Conservation (phyloP, 805 yeast genomes). For the Kluyveromyces starmeri region DNA sequence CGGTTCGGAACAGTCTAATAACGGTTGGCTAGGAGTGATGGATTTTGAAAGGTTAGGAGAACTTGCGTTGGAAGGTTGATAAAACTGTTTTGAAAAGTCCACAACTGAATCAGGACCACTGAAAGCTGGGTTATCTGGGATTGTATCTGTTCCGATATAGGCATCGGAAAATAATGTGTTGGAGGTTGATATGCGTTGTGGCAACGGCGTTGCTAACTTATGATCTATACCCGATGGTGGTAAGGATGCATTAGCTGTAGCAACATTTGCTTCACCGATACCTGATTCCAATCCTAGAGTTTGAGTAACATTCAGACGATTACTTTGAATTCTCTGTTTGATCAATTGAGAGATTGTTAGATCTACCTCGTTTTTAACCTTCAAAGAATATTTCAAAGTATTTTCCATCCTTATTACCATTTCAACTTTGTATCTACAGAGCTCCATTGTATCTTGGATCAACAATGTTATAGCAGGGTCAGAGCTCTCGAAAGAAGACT, state of each 20-base stretch:
- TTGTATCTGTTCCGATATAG: conserved; percentile 33
- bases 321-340: conserved; percentile 50
- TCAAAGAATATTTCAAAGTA: conserved; percentile 63
- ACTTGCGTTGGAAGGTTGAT: conserved; percentile 9
- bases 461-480: conserved; percentile 58
- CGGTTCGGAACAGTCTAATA: no score
- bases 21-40: conserved; percentile 40
- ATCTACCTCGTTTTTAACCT: conserved; percentile 73
- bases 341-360: conserved; percentile 55
- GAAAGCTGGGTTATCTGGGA: conserved; percentile 27
- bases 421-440: conserved; percentile 59
- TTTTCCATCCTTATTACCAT: conserved; percentile 64
- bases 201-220: conserved; percentile 20
- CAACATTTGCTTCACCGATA: background rate
- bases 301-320: conserved; percentile 17
- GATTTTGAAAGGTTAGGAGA: conserved; percentile 25
- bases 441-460: conserved; percentile 54
- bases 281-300: conserved; percentile 5
- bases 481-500: conserved; percentile 18
- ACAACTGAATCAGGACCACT: conserved; percentile 2
- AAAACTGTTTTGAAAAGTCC: background rate
- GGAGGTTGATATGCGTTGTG: conserved; percentile 10
- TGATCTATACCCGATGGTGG: background rate
- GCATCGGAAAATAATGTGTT: conserved; percentile 33
- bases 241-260: background rate